Conservation (phyloP, 495 filamentous ascomycete species). For the Xylaria sp. region DNA sequence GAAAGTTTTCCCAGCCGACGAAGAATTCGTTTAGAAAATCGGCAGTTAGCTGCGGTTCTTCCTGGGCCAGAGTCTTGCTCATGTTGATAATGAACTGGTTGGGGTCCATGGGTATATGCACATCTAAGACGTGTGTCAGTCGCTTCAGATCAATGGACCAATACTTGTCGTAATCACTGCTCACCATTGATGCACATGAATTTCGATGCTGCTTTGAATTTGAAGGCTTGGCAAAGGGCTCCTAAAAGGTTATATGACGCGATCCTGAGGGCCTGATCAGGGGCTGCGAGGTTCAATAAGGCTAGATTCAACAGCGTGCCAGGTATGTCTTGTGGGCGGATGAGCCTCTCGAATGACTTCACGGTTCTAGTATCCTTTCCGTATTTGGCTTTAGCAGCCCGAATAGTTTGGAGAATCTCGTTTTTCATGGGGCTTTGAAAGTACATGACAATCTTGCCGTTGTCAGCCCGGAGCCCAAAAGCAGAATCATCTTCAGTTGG, state of each 20-base stretch:
- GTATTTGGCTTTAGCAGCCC: constrained; percentile 64
- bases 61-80: constrained; percentile 63
- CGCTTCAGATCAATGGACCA: not conserved
- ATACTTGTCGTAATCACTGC: not conserved
- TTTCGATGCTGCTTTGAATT: constrained; percentile 64
- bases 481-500: constrained; percentile 70
- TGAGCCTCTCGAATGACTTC: constrained; percentile 65
- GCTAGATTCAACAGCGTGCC: constrained; percentile 70
- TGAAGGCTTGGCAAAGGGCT: constrained; percentile 68
- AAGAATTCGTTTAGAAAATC: constrained; percentile 74
- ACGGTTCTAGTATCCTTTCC: constrained; percentile 63
- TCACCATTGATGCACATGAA: constrained; percentile 65
- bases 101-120: constrained; percentile 64
- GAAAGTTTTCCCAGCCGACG: constrained; percentile 70
- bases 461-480: constrained; percentile 69
- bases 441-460: constrained; percentile 71
- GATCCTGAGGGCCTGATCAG: constrained; percentile 61
- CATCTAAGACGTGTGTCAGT: constrained; percentile 45
- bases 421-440: constrained; percentile 67
- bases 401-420: constrained; percentile 66
- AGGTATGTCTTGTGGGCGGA: constrained; percentile 71
- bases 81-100: constrained; percentile 69
- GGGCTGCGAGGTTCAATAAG: constrained; percentile 66
- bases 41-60: constrained; percentile 69
- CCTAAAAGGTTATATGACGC: constrained; percentile 69